Evolutionary conservation across 306 rosid species (phyloP).

Genomic region (Ziziphus jujuba): DNA sequence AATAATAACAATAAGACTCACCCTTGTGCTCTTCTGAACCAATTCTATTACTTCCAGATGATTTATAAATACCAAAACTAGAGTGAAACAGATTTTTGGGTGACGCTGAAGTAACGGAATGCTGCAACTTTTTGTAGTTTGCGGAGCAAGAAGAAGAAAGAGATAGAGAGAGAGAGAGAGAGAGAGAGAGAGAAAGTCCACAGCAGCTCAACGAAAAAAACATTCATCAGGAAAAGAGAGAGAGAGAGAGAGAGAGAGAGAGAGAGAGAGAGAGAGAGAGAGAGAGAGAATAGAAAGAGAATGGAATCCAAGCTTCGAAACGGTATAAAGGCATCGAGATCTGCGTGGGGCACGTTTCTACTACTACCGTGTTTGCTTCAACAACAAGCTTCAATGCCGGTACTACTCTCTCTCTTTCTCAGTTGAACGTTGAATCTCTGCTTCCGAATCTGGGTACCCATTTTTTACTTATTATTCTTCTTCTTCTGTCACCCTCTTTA

Average conservation of each 20-base stretch:
- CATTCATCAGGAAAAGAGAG: too few relatives aligned
- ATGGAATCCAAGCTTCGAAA: too few relatives aligned
- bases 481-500: neutral
- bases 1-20: too few relatives aligned
- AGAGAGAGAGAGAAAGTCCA: neutral
- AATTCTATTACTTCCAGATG: too few relatives aligned
- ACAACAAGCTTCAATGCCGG: constrained; percentile 31
- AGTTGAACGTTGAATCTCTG: neutral
- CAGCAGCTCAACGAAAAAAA: neutral
- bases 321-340: constrained; percentile 13
- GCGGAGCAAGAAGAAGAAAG: too few relatives aligned
- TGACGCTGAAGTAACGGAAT: too few relatives aligned
- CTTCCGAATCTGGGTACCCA: neutral
- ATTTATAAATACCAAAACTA: too few relatives aligned
- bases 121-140: too few relatives aligned
- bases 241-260: neutral
- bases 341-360: neutral
- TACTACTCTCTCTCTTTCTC: neutral
- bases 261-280: neutral
- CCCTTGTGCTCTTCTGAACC: too few relatives aligned
- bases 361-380: constrained; percentile 16
- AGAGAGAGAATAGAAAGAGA: too few relatives aligned
- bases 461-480: neutral
- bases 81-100: too few relatives aligned
- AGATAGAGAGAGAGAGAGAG: neutral